A percentile compares a stretch with the other conserved stretches of the same genome.
phyloP scores from a whole-genome alignment of 768 basidiomycete species.

The Strobilomyces dryophilus region DNA sequence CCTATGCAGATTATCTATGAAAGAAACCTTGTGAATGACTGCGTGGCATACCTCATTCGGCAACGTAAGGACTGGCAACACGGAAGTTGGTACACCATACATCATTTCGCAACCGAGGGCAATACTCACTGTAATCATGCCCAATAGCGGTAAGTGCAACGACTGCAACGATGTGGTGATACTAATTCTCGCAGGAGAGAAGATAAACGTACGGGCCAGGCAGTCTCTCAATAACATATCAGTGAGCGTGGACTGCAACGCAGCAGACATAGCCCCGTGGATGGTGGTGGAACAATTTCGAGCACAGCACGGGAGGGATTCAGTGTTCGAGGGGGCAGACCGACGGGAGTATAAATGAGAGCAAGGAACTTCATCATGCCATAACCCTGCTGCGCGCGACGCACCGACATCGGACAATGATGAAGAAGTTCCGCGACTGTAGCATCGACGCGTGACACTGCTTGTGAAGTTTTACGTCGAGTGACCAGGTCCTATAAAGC shows the following conservation, averaged over 20 bases:
- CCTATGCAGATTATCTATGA: neutral
- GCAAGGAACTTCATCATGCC: no score
- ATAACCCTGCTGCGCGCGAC: no score
- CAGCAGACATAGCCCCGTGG: neutral
- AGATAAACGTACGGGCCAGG: neutral
- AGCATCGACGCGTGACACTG: no score
- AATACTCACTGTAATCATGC: conserved; percentile 9
- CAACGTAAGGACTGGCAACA: conserved; percentile 7
- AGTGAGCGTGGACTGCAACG: neutral
- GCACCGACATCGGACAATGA: no score
- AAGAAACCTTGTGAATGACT: no score
- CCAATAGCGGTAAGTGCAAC: neutral
- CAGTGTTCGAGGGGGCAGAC: no score
- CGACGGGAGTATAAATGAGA: no score
- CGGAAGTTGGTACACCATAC: neutral
- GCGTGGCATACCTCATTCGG: no score
- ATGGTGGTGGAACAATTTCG: neutral
- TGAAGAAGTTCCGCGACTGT: no score
- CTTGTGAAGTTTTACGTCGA: no score
- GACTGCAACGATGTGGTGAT: neutral
- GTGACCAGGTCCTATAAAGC: no score
- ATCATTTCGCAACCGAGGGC: no score
- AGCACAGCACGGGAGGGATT: neutral
- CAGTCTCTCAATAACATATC: neutral
- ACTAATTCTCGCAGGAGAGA: neutral